phyloP scores from a whole-genome alignment of 176 grass and related monocot species.

The Puccinellia tenuiflora region DNA sequence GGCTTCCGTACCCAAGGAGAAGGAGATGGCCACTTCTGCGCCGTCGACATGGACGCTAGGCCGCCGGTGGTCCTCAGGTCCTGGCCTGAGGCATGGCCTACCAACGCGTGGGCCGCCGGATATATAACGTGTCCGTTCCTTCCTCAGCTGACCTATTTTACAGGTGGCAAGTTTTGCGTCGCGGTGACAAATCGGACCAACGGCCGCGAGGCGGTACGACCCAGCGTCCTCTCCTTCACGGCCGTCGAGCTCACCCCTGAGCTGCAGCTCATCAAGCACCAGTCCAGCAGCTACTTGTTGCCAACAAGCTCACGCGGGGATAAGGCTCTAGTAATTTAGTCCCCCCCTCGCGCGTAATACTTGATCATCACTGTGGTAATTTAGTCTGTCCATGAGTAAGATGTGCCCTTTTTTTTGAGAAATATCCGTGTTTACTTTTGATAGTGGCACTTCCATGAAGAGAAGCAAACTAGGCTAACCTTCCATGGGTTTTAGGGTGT shows the following conservation, averaged over 20 bases:
- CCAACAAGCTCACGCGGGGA: neutral
- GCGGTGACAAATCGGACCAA: neutral
- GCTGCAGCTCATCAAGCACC: neutral
- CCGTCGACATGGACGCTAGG: neutral
- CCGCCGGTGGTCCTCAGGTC: neutral
- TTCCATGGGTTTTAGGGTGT: no score
- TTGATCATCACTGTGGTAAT: no score
- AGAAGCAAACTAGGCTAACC: no score
- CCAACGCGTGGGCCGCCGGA: no score
- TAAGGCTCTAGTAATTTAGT: neutral
- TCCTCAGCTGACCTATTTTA: neutral
- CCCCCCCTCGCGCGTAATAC: no score
- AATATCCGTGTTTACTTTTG: no score
- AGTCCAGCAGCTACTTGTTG: neutral
- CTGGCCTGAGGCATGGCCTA: neutral
- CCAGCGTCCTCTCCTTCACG: neutral
- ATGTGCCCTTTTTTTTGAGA: no score
- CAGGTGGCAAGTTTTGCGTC: neutral
- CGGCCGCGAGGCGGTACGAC: neutral
- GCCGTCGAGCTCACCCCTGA: neutral
- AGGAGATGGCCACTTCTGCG: neutral
- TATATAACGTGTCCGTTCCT: no score
- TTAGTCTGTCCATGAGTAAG: neutral
- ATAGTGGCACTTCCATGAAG: no score
- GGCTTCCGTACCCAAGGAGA: neutral